Conservation (phyloP, 345 rosid genomes). For the Brassica juncea region DNA sequence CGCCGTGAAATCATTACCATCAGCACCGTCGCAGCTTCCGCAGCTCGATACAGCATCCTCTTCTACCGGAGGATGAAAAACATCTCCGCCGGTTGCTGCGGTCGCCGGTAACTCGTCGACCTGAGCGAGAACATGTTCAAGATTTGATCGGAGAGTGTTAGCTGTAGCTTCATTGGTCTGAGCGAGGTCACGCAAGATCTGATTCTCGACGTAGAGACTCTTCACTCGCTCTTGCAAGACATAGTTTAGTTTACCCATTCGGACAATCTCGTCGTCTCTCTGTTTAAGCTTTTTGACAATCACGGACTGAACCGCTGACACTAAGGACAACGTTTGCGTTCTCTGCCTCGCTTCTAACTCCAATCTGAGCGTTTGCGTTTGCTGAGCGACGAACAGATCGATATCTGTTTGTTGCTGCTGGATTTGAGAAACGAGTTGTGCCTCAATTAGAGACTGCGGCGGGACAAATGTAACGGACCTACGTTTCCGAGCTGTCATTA, state of each 20-base stretch:
- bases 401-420: constrained; percentile 60
- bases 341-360: constrained; percentile 64
- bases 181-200: constrained; percentile 69
- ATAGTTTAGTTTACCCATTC: constrained; percentile 65
- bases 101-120: constrained; percentile 50
- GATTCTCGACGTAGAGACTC: constrained; percentile 61
- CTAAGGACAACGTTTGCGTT: constrained; percentile 56
- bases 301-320: constrained; percentile 51
- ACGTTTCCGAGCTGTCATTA: constrained; percentile 41
- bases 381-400: constrained; percentile 52
- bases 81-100: constrained; percentile 32
- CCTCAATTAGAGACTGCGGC: constrained; percentile 39
- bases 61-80: constrained; percentile 35
- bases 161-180: constrained; percentile 74
- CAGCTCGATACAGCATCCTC: constrained; percentile 71
- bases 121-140: constrained; percentile 67
- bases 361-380: constrained; percentile 58
- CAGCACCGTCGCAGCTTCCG: constrained; percentile 55
- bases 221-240: constrained; percentile 72
- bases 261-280: constrained; percentile 72
- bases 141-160: constrained; percentile 56
- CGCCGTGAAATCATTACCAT: constrained; percentile 13
- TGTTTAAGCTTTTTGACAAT: constrained; percentile 50
- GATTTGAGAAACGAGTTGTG: constrained; percentile 47
- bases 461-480: constrained; percentile 28